Evolutionary conservation across 116 monocot species (phyloP).

Genomic region (Dioscorea cayenensis): DNA sequence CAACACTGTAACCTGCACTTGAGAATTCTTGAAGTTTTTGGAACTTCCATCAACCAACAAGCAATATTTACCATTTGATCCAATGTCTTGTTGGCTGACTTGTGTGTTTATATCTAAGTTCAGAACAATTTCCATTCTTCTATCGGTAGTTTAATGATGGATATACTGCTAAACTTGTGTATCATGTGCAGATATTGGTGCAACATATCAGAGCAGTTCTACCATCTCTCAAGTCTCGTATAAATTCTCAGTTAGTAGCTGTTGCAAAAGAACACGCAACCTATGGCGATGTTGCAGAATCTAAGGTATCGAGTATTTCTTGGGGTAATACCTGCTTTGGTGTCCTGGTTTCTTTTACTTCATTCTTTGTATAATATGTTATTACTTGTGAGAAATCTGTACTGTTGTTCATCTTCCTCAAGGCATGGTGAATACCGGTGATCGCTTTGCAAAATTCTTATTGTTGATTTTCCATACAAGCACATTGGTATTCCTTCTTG

Average conservation of each 20-base stretch:
- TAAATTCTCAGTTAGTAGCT: constrained; percentile 67
- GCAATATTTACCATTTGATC: neutral
- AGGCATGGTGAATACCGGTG: neutral
- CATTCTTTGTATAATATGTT: no score
- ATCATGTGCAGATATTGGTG: constrained; percentile 62
- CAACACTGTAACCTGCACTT: neutral
- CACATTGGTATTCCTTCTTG: no score
- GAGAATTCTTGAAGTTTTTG: neutral
- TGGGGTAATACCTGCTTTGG: neutral
- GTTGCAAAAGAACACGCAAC: constrained; percentile 68
- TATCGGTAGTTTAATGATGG: neutral
- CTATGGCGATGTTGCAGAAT: constrained; percentile 79
- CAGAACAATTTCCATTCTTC: neutral
- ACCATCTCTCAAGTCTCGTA: constrained; percentile 66
- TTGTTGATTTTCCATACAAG: neutral
- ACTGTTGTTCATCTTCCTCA: neutral
- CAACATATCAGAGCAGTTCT: constrained; percentile 78
- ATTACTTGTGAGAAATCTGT: no score
- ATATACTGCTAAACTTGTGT: neutral
- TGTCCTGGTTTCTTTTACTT: neutral
- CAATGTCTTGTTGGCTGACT: no score
- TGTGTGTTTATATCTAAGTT: no score
- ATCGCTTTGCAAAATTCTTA: neutral
- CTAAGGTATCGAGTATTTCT: constrained; percentile 36
- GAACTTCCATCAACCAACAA: neutral